A percentile compares a stretch with the other conserved stretches of the same genome.
phyloP scores from a whole-genome alignment of 768 basidiomycete species.

The Boletus patriciae region DNA sequence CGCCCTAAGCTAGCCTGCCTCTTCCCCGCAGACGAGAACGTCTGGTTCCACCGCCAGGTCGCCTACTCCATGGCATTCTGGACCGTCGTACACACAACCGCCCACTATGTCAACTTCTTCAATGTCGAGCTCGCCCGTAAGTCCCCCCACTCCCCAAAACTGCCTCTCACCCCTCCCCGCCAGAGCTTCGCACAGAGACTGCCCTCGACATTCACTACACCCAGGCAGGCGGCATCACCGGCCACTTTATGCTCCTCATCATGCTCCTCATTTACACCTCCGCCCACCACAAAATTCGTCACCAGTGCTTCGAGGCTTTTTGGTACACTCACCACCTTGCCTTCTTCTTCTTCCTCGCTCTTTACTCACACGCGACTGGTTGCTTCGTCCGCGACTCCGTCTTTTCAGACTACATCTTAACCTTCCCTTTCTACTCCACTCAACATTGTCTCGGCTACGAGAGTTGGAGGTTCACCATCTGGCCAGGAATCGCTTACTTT shows the following conservation, averaged over 20 bases:
- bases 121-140: conserved; percentile 85
- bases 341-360: conserved; percentile 90
- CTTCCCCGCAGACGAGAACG: conserved; percentile 91
- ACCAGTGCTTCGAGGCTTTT: conserved; percentile 92
- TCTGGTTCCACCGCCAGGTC: conserved; percentile 95
- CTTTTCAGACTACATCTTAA: conserved; percentile 62
- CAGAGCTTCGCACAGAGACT: conserved; percentile 76
- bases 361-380: conserved; percentile 88
- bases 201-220: conserved; percentile 87
- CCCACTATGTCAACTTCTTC: conserved; percentile 92
- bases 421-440: conserved; percentile 87
- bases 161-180: background rate
- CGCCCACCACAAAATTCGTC: conserved; percentile 83
- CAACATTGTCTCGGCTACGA: conserved; percentile 89
- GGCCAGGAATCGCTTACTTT: conserved; percentile 89
- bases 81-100: conserved; percentile 89
- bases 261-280: conserved; percentile 94
- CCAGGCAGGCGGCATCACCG: conserved; percentile 89
- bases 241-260: conserved; percentile 92
- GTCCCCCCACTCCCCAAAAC: conserved; percentile 21
- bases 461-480: conserved; percentile 90
- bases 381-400: conserved; percentile 92
- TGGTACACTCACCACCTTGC: conserved; percentile 97
- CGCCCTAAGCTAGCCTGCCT: conserved; percentile 80
- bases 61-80: conserved; percentile 95